Base-by-base conservation (phyloP, 2,329 filamentous ascomycete genomes). In the Xylariaceae sp. region DNA sequence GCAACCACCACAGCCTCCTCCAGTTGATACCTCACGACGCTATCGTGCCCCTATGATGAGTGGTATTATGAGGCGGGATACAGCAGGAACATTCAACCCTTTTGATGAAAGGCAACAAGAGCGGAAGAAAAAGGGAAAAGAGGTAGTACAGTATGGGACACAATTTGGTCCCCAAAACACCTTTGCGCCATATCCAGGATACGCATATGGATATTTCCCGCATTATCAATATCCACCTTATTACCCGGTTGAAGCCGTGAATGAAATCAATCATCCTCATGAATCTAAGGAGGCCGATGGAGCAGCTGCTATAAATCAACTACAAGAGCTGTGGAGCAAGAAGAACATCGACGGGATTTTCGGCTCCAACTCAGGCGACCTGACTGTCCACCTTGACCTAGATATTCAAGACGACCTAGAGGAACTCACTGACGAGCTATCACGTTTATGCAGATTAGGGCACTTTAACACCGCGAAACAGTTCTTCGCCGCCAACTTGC, bases 381-480 rank as follows among this genome's bases (percentile, higher is more conserved):
- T 65, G 3, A 64, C 62, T 7, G 50, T 69, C 6, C 64, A 65
- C 50, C 58, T 67, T 3, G 52, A 60, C 7, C 50, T 69, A 40
- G 57, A 62, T 7, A 21, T 67, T 6, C 48, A 57, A 37, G 65
- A 67, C 18, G 64, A 69, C 52, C 52, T 70, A 3, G 65, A 68
- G 3, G 52, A 61, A 2, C 52, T 52, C 29, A 47, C 70, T 16
- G 65, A 70, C n/a, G 64, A 68, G 23, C 54, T 71, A 40, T 56
- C 40, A n/a, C 64, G 65, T 16, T 52, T 70, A 2, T 56, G 51
- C 7, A 63, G 67, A 14, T 54, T 70, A n/a, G 69, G 69, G 0
- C 23, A 66, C 42, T 70, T 68, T 49, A 48, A 29, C 16, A 44
- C 41, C 1, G 68, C 68, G 2, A 59, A 42, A 32, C 41, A 52